These are phyloP conservation scores for Aspergillus sp. DNA, from an alignment of 2,329 filamentous ascomycete species.

Conservation along the genomic window DNA sequence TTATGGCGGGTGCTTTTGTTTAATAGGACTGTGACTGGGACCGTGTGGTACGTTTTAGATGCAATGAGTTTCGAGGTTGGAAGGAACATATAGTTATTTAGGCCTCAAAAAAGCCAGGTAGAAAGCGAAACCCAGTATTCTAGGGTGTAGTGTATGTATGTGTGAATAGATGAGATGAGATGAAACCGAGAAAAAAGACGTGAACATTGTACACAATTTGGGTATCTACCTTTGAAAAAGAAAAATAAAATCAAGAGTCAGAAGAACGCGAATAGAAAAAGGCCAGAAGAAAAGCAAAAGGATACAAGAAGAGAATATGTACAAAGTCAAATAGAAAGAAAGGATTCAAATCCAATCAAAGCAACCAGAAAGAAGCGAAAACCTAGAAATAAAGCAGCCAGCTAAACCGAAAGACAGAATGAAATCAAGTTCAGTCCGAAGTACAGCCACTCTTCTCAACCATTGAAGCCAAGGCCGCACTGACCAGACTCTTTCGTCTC, in stretches of 20 bases:
- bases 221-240: conserved; percentile 11
- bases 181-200: neutral
- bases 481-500: conserved; percentile 39
- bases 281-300: neutral
- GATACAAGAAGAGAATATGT: conserved; percentile 4
- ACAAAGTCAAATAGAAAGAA: neutral
- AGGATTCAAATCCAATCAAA: neutral
- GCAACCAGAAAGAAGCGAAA: neutral
- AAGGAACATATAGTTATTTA: too few relatives aligned
- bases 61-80: too few relatives aligned
- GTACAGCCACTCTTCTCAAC: conserved; percentile 20
- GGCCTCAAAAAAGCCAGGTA: too few relatives aligned
- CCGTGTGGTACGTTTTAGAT: too few relatives aligned
- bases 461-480: conserved; percentile 38
- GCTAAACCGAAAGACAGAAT: neutral
- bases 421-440: neutral
- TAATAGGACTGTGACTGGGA: too few relatives aligned
- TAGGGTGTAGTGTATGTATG: too few relatives aligned
- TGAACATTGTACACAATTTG: conserved; percentile 6
- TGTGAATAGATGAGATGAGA: too few relatives aligned
- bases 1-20: neutral
- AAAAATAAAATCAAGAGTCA: conserved; percentile 1
- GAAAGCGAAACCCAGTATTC: too few relatives aligned
- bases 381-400: too few relatives aligned
- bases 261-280: neutral